phyloP scores from a whole-genome alignment of 202 grass and related monocot genomes.

The Zizania palustris region DNA sequence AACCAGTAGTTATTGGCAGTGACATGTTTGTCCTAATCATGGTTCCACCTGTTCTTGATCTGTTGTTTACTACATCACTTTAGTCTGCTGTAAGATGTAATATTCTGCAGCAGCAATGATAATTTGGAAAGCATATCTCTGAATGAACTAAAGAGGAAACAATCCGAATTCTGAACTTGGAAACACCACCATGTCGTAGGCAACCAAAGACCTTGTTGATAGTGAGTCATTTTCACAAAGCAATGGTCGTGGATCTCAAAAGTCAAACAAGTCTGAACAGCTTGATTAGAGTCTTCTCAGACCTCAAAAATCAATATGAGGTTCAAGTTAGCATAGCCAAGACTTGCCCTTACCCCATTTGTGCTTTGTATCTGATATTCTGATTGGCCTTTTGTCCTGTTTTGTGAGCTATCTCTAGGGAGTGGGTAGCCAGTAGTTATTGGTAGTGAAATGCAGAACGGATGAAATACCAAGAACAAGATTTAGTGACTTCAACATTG shows the following conservation, averaged over 20 bases:
- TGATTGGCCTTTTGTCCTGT: neutral
- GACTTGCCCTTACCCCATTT: conserved; percentile 22
- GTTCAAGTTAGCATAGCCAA: conserved; percentile 2
- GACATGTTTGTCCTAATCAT: too few relatives aligned
- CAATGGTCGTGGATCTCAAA: conserved; percentile 50
- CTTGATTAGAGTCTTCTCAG: conserved; percentile 68
- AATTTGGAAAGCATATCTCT: conserved; percentile 54
- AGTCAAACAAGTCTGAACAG: conserved; percentile 58
- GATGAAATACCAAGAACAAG: conserved; percentile 41
- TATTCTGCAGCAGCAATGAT: conserved; percentile 7
- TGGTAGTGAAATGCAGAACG: conserved; percentile 40
- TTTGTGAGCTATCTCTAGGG: neutral
- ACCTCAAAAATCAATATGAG: conserved; percentile 44
- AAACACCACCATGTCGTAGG: conserved; percentile 46
- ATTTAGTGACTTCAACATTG: conserved; percentile 41
- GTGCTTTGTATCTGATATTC: conserved; percentile 21
- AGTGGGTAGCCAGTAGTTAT: conserved; percentile 13
- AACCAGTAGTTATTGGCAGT: neutral
- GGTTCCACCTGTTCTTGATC: too few relatives aligned
- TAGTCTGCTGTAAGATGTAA: neutral
- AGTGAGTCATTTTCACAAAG: conserved; percentile 51
- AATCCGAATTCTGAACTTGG: conserved; percentile 49
- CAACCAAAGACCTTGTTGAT: conserved; percentile 38
- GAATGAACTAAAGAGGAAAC: conserved; percentile 72
- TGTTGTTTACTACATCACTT: too few relatives aligned